Percentiles rank a stretch among this genome's conserved stretches.
Evolutionary conservation across 805 yeast species (phyloP).

Genomic region (Metschnikowia koreensis): DNA sequence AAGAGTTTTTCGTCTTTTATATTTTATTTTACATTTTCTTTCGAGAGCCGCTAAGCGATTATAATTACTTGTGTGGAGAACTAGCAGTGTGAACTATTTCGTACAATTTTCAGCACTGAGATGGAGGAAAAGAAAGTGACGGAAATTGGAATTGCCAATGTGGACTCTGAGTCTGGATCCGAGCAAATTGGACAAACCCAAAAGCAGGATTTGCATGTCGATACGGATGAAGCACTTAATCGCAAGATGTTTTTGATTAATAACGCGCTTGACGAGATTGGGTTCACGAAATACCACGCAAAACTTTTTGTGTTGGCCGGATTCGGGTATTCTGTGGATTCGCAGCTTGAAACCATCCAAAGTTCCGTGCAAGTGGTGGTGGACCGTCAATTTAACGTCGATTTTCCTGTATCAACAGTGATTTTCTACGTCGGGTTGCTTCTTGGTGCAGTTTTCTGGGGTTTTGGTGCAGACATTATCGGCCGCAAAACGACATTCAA

Average conservation of each 20-base stretch:
- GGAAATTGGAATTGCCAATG: neutral
- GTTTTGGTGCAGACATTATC: slow-evolving; percentile 52
- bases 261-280: slow-evolving; percentile 58
- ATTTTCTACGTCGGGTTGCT: slow-evolving; percentile 53
- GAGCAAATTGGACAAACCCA: neutral
- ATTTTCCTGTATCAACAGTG: slow-evolving; percentile 40
- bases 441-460: slow-evolving; percentile 56
- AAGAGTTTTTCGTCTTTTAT: too few species aligned
- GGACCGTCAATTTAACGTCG: slow-evolving; percentile 46
- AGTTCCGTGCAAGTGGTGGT: slow-evolving; percentile 46
- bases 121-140: neutral
- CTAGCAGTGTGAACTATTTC: slow-evolving; percentile 36
- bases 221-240: slow-evolving; percentile 30
- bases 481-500: slow-evolving; percentile 56
- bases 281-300: slow-evolving; percentile 56
- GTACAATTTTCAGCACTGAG: neutral
- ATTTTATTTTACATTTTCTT: too few species aligned
- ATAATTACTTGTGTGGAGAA: too few species aligned
- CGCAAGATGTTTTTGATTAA: slow-evolving; percentile 47
- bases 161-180: neutral
- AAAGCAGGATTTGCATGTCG: slow-evolving; percentile 1
- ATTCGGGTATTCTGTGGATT: slow-evolving; percentile 51
- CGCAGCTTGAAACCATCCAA: slow-evolving; percentile 44
- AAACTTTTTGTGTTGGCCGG: slow-evolving; percentile 52
- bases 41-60: too few species aligned